Evolutionary conservation across 331 rosid species (phyloP), one percentile per base, ranked within the genome.

Genomic region (Quercus tomentella): DNA sequence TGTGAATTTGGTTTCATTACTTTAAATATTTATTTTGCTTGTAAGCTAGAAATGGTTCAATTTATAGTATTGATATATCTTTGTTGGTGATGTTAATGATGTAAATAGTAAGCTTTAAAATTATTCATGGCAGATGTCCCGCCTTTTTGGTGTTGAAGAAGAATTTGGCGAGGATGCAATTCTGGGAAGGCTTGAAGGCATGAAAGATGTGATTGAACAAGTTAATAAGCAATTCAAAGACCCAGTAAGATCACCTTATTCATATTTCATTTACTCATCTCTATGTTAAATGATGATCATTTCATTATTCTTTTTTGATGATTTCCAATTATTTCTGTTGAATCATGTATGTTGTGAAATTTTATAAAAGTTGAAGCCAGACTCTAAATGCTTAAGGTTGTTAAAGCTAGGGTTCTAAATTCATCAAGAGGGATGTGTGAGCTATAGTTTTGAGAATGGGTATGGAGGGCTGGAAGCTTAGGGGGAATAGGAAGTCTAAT

Each of bases 121-220:
- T 68, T 77, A 54, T 68, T 37, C 7, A 67, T 57, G 66, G 51
- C 91, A 96, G 99, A 87, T 93, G 95, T 89, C 99, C 76, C 89
- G 91, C 74, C 86, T 96, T 80, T 90, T 96, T 92, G 99, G 99
- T 60, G 87, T 96, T 80, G 99, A 89, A 60, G 99, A 93, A 6
- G 98, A 96, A 72, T 93, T 91, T 85, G 97, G 95, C 43, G 99
- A 96, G 83, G 99, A 96, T 78, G 98, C 97, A 63, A 83, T 96
- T 71, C 79, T 96, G 72, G 99, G 99, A 88, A 92, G 65, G 94
- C 91, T 96, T 30, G 98, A 96, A 86, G 92, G 98, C 86, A 93
- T 96, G 99, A 96, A 85, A 84, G 98, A 92, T 72, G 92, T 96
- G 52, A 93, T 96, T 18, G 98, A 96, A 82, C 96, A 93, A 93